Conservation (phyloP, 805 yeast genomes). For the Jamesozyma rosinii region DNA sequence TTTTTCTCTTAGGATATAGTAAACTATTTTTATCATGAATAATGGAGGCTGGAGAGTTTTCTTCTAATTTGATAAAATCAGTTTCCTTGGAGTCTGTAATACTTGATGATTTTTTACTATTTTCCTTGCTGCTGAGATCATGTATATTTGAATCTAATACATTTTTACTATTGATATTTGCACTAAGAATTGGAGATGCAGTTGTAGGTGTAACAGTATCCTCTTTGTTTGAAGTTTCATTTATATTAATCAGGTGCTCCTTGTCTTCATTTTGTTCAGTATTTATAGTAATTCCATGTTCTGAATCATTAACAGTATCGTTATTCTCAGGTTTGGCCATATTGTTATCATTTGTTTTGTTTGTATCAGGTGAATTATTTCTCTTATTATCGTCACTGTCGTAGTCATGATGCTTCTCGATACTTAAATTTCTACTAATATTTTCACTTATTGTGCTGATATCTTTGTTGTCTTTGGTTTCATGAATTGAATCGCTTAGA, state of each 20-base stretch:
- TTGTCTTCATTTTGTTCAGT: neutral
- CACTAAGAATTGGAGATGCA: neutral
- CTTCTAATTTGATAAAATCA: neutral
- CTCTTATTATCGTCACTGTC: neutral
- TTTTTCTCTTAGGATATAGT: constrained; percentile 15
- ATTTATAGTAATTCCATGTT: neutral
- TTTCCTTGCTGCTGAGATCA: neutral
- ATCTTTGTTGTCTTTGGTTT: neutral
- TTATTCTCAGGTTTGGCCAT: neutral
- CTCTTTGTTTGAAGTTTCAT: neutral
- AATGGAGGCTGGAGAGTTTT: constrained; percentile 14
- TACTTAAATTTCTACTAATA: constrained; percentile 3
- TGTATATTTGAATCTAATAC: neutral
- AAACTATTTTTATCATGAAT: constrained; percentile 17
- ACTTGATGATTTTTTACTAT: neutral
- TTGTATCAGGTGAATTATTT: neutral
- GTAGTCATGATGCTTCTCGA: neutral
- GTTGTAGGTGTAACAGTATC: neutral
- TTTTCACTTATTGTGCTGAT: constrained; percentile 4
- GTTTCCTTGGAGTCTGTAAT: neutral
- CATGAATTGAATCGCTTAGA: constrained; percentile 3
- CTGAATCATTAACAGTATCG: neutral
- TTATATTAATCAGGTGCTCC: neutral
- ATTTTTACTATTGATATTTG: neutral
- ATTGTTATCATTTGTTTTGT: neutral